A percentile compares a stretch with the other conserved stretches of the same genome.
These are phyloP conservation scores for Microdochium trichocladiopsis DNA, from an alignment of 2,329 filamentous ascomycete genomes.

Conservation along the genomic window DNA sequence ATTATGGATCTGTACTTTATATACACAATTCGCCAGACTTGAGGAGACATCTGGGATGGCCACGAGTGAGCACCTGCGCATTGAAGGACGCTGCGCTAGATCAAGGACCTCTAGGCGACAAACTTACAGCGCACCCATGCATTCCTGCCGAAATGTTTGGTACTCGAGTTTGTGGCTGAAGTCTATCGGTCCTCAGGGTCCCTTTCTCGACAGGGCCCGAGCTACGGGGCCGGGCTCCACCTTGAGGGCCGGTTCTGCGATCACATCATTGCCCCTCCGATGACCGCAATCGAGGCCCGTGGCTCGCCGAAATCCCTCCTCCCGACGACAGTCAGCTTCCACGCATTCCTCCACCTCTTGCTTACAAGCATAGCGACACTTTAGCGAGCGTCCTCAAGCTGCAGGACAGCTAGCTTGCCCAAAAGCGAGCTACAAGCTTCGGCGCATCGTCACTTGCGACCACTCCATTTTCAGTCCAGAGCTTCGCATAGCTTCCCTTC, in stretches of 20 bases:
- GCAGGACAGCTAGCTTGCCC: background rate
- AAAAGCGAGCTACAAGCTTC: no score
- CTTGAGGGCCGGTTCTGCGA: background rate
- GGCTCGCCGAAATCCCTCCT: background rate
- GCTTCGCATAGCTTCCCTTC: background rate
- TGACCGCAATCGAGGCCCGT: background rate
- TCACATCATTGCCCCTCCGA: background rate
- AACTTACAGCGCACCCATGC: no score
- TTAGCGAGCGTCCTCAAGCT: background rate
- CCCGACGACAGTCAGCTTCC: background rate
- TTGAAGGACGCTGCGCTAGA: no score
- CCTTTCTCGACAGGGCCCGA: background rate
- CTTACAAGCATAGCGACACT: background rate
- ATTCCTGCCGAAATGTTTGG: no score
- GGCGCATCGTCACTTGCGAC: background rate
- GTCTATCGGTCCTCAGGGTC: background rate
- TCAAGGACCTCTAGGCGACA: no score
- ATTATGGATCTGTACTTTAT: background rate
- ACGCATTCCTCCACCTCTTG: background rate
- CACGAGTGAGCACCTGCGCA: no score
- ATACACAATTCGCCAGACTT: background rate
- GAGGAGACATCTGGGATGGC: no score
- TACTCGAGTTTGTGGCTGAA: no score
- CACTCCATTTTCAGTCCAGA: background rate
- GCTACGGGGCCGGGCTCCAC: background rate